Evolutionary conservation across 2,329 filamentous ascomycete species (phyloP), one percentile per base, ranked within the genome.

Genomic region (Fonsecaea multimorphosa): DNA sequence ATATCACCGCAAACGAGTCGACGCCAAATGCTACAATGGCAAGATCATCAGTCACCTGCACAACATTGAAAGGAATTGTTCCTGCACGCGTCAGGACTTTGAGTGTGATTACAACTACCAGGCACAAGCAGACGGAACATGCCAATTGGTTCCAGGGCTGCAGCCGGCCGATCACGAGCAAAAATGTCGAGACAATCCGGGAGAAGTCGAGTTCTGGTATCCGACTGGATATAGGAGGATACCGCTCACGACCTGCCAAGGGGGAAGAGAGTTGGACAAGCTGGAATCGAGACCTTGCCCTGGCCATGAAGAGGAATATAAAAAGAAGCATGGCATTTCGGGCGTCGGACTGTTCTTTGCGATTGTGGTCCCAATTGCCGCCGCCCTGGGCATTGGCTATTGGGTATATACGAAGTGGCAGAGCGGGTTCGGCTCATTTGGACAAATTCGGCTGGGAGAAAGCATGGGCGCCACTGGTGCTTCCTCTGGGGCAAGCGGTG

Each of bases 31-130:
- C 81, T 97, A 89, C 83, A 97, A 97, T 73, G 88, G 90, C 58
- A 85, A 86, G 76, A 86, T 85, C 68, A 68, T 72, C 52, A 65
- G 68, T 12, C 67, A 71, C n/a, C 83, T 88, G 70, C 87, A 88
- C 69, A 82, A 94, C 29, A 88, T 91, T 70, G 81, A 81, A 19
- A 80, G 85, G 69, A 92, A 96, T 76, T 99, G 95, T 82, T 84
- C 86, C 65, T 99, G 95, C 80, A 91, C 87, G 8, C 85, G 92
- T 59, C 85, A 87, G 65, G 95, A 99, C 79, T 99, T 89, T 76
- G 95, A 99, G 84, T 99, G 95, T 79, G 94, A 96, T 76, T 99
- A 92, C 84, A 99, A 99, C 78, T 99, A 87, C 78, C 89, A 98
- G 76, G 87, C 91, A 54, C 87, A 91, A 77, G 84, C 81, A 31